Evolutionary conservation across 495 filamentous ascomycete species (phyloP), one percentile per base, ranked within the genome.

Genomic region (Penicillium atrosanguineum): DNA sequence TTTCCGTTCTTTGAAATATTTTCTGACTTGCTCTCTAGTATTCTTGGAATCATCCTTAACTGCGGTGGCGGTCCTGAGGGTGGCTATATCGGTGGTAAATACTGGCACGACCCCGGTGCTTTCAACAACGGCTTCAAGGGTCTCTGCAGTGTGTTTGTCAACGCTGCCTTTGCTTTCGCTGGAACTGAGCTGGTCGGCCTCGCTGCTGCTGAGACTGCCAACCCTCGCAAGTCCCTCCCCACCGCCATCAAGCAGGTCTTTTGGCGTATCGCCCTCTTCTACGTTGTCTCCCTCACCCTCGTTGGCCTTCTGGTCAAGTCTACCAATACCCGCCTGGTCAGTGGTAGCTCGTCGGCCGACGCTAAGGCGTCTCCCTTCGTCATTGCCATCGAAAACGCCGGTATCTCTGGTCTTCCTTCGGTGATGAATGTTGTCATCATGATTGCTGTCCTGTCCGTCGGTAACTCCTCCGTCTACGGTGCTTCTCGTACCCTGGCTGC

Each of bases 61-160:
- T 85, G 83, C 48, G 91, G 91, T 37, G 94, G 94, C 46, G 89
- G 83, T 5, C 86, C 88, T 0, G 51, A 78, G 31, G 84, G 84
- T 31, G 84, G 83, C 12, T 95, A 96, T 68, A 88, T 97, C 53
- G 93, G 93, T 48, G 88, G 83, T n/a, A 74, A 69, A 21, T 89
- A 87, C 74, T 97, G 92, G 92, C 59, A 75, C n/a, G 38, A 87
- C 38, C 93, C 93, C 0, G 93, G 93, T 38, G 90, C 93, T 9
- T 96, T 97, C 70, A 71, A 91, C 73, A 82, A 95, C 65, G 91
- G 93, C 40, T 96, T 97, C 80, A 95, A 95, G 65, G 93, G 93
- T 38, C 78, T 97, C 12, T 97, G 92, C 78, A 88, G 84, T 65
- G 89, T 95, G 50, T 93, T 97, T 56, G 91, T 97, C 56, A 94